Evolutionary conservation across 306 rosid genomes (phyloP).

Genomic region (Rubus parviflorus): DNA sequence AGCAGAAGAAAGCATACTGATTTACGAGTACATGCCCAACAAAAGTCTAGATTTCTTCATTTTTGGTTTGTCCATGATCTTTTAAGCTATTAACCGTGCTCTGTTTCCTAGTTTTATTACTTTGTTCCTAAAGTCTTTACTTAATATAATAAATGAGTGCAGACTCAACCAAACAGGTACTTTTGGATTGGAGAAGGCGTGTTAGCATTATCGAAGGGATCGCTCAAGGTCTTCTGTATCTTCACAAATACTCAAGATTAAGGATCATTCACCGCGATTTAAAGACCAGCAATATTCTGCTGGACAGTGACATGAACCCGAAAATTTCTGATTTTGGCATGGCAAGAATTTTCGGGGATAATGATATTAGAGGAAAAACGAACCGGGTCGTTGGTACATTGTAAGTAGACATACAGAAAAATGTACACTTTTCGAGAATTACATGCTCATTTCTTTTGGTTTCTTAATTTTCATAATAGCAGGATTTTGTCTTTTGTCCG

Average conservation of each 20-base stretch:
- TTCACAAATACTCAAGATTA: slow-evolving; percentile 23
- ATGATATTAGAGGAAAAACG: slow-evolving; percentile 13
- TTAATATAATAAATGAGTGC: not conserved
- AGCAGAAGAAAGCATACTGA: slow-evolving; percentile 5
- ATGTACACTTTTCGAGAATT: not conserved
- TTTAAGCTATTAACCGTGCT: not conserved
- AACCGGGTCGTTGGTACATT: slow-evolving; percentile 19
- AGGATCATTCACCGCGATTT: slow-evolving; percentile 22
- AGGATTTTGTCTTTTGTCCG: not conserved
- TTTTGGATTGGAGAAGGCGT: slow-evolving; percentile 16
- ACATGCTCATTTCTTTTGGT: not conserved
- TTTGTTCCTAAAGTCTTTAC: no score
- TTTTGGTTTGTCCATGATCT: not conserved
- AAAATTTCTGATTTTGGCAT: slow-evolving; percentile 14
- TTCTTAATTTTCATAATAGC: not conserved
- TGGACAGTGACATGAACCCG: slow-evolving; percentile 11
- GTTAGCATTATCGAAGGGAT: slow-evolving; percentile 18
- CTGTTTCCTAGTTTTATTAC: no score
- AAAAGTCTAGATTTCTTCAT: slow-evolving; percentile 1
- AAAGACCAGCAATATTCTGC: slow-evolving; percentile 15
- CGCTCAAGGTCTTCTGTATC: slow-evolving; percentile 18
- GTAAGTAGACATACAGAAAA: not conserved
- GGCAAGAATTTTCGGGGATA: slow-evolving; percentile 16
- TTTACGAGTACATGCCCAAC: slow-evolving; percentile 4
- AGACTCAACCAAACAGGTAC: not conserved